These are phyloP conservation scores for Strobilomyces echinocephalus DNA, from an alignment of 768 basidiomycete species.

Conservation along the genomic window DNA sequence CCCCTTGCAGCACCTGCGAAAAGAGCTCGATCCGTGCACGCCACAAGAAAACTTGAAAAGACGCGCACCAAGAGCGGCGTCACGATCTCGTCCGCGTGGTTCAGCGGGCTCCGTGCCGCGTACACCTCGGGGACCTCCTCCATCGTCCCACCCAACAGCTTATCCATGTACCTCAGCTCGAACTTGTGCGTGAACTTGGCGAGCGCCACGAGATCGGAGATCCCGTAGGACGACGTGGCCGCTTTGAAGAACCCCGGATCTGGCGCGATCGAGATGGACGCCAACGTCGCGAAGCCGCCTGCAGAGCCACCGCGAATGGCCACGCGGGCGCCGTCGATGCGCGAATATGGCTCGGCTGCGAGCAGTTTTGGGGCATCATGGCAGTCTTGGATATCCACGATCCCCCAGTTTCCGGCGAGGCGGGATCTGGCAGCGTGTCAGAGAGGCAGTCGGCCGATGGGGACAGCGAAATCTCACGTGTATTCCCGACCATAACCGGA, in stretches of 20 bases:
- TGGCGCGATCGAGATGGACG: constrained; percentile 38
- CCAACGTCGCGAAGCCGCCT: constrained; percentile 68
- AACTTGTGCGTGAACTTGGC: constrained; percentile 70
- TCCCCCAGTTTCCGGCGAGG: constrained; percentile 64
- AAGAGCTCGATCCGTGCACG: background rate
- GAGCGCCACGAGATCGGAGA: constrained; percentile 58
- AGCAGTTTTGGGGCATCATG: constrained; percentile 50
- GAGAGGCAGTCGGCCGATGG: background rate
- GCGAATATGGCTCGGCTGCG: constrained; percentile 39
- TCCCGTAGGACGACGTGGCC: constrained; percentile 62
- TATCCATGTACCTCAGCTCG: constrained; percentile 53
- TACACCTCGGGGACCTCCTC: constrained; percentile 55
- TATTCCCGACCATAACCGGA: constrained; percentile 70
- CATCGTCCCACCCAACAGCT: constrained; percentile 57
- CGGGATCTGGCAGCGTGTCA: constrained; percentile 34
- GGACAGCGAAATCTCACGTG: constrained; percentile 31
- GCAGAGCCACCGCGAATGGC: constrained; percentile 71
- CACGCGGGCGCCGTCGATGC: constrained; percentile 59
- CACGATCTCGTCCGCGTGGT: constrained; percentile 57
- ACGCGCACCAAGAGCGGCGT: constrained; percentile 53
- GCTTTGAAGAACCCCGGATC: constrained; percentile 49
- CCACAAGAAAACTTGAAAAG: background rate
- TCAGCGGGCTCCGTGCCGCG: constrained; percentile 56
- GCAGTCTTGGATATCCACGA: constrained; percentile 68
- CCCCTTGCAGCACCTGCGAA: constrained; percentile 63